Conservation (phyloP, 495 filamentous ascomycete genomes). For the Sabuloglossum arenarium region DNA sequence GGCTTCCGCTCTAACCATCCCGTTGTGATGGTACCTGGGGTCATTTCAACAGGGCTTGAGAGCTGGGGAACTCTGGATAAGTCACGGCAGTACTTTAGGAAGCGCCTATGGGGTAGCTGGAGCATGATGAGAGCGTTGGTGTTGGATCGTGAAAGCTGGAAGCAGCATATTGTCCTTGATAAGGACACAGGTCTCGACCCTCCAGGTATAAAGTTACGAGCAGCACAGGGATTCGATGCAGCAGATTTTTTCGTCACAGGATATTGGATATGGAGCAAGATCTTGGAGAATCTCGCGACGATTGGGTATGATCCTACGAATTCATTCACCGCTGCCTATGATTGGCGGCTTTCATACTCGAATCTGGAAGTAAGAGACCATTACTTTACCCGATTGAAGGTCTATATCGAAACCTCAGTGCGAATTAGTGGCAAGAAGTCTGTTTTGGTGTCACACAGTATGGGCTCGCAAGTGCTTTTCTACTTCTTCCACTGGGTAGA, state of each 20-base stretch:
- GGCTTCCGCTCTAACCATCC: conserved; percentile 69
- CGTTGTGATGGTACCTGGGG: conserved; percentile 90
- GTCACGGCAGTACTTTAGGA: conserved; percentile 79
- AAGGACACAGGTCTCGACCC: conserved; percentile 81
- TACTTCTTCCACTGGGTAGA: conserved; percentile 99
- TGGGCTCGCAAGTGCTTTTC: conserved; percentile 87
- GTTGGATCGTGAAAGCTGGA: conserved; percentile 83
- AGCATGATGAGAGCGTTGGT: conserved; percentile 93
- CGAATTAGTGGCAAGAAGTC: conserved; percentile 52
- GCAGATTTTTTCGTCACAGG: conserved; percentile 88
- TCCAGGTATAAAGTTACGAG: conserved; percentile 75
- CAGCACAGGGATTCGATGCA: conserved; percentile 93
- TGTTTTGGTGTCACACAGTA: conserved; percentile 80
- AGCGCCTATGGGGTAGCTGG: conserved; percentile 92
- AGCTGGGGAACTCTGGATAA: conserved; percentile 75
- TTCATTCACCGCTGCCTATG: conserved; percentile 87
- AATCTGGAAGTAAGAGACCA: conserved; percentile 81
- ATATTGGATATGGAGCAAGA: conserved; percentile 99
- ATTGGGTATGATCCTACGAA: conserved; percentile 94
- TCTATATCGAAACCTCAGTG: conserved; percentile 68
- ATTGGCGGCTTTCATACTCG: conserved; percentile 85
- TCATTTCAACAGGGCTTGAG: conserved; percentile 92
- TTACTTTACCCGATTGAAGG: conserved; percentile 79
- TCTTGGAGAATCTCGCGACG: conserved; percentile 83
- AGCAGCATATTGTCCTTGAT: conserved; percentile 91